phyloP scores from a whole-genome alignment of 2,329 filamentous ascomycete species.

The Paecilomyces formosus region DNA sequence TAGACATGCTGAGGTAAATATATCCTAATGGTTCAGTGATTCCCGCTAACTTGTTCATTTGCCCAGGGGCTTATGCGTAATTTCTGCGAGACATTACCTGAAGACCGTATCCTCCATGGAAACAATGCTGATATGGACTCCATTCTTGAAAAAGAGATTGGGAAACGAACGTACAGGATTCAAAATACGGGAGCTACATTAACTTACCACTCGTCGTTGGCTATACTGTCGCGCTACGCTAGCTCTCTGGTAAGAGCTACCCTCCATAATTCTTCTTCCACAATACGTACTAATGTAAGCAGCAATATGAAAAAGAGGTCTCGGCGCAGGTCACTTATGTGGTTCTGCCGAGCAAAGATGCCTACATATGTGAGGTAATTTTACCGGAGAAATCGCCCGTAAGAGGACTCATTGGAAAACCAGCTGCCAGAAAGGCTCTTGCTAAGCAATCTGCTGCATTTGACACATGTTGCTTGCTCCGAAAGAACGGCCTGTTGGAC shows the following conservation, averaged over 20 bases:
- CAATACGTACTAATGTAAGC: conserved; percentile 5
- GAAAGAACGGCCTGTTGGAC: conserved; percentile 61
- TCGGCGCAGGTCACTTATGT: conserved; percentile 52
- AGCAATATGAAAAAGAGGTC: conserved; percentile 43
- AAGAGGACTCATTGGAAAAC: conserved; percentile 54
- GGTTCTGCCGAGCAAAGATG: conserved; percentile 47
- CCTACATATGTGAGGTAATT: conserved; percentile 70
- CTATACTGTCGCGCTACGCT: conserved; percentile 65
- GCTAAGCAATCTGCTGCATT: conserved; percentile 90
- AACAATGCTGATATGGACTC: conserved; percentile 51
- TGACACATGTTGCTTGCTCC: conserved; percentile 65
- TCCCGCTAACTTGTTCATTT: not conserved
- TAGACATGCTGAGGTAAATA: conserved; percentile 36
- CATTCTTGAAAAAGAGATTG: conserved; percentile 47
- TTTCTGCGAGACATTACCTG: conserved; percentile 69
- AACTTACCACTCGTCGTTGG: conserved; percentile 67
- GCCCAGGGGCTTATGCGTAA: conserved; percentile 52
- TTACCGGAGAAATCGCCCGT: conserved; percentile 70
- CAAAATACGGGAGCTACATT: conserved; percentile 65
- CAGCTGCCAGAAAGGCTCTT: conserved; percentile 61
- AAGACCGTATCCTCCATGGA: conserved; percentile 62
- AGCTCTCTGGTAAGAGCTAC: conserved; percentile 50
- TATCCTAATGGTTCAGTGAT: not conserved
- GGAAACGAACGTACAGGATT: conserved; percentile 52
- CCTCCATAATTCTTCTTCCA: not conserved